Conservation (phyloP, 768 basidiomycete genomes). For the Rhodocollybia butyracea region DNA sequence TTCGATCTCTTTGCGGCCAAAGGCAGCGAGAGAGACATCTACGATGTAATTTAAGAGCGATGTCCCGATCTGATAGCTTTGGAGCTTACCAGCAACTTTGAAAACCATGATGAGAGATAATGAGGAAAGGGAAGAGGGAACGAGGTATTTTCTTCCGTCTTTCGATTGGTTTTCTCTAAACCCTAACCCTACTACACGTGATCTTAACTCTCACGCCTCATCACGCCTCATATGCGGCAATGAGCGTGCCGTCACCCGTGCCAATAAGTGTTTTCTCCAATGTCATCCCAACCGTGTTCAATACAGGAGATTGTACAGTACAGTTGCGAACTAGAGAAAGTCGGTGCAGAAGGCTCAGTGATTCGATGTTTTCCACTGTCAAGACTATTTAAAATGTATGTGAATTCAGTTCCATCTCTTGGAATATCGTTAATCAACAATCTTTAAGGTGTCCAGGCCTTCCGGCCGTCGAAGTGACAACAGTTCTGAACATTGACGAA, state of each 20-base stretch:
- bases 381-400: conserved; percentile 72
- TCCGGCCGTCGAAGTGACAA: conserved; percentile 72
- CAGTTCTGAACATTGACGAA: conserved; percentile 42
- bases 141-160: not conserved
- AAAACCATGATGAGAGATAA: conserved; percentile 54
- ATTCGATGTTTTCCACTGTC: conserved; percentile 71
- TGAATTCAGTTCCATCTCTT: conserved; percentile 1
- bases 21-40: conserved; percentile 97
- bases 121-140: not conserved
- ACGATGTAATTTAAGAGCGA: not conserved
- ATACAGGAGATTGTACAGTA: conserved; percentile 74
- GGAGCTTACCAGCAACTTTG: conserved; percentile 80
- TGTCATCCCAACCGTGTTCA: conserved; percentile 40
- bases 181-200: not conserved
- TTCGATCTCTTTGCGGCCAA: conserved; percentile 99
- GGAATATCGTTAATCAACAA: not conserved
- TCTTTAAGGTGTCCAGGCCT: conserved; percentile 55
- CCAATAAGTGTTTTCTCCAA: not conserved
- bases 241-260: too few species aligned
- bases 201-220: not conserved
- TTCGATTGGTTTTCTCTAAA: not conserved
- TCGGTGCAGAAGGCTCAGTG: conserved; percentile 19
- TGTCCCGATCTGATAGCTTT: not conserved
- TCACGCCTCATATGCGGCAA: not conserved
- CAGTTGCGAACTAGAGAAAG: conserved; percentile 44